Evolutionary conservation across 2,329 filamentous ascomycete species (phyloP).

Genomic region (Neofusicoccum sp.): DNA sequence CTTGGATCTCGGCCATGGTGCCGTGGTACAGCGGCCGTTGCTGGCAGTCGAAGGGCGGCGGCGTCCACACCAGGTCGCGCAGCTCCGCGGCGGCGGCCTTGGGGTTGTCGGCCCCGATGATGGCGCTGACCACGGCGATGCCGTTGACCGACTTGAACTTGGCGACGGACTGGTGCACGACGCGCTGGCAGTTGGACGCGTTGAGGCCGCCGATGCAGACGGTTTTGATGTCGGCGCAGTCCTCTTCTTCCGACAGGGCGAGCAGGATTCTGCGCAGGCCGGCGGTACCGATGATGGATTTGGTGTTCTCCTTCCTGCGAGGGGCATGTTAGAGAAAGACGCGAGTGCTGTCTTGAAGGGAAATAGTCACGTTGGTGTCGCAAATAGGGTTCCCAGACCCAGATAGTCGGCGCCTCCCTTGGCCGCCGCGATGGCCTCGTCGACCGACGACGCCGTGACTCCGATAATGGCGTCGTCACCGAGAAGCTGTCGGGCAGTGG

Average conservation of each 20-base stretch:
- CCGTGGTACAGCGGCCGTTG: slow-evolving; percentile 2
- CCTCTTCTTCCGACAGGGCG: slow-evolving; percentile 55
- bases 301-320: slow-evolving; percentile 80
- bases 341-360: background rate
- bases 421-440: slow-evolving; percentile 74
- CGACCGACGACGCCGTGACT: slow-evolving; percentile 75
- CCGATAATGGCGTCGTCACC: slow-evolving; percentile 82
- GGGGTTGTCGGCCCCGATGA: slow-evolving; percentile 73
- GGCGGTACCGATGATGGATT: slow-evolving; percentile 73
- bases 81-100: slow-evolving; percentile 64
- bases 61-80: slow-evolving; percentile 53
- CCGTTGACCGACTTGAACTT: slow-evolving; percentile 69
- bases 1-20: slow-evolving; percentile 24
- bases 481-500: slow-evolving; percentile 70
- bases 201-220: slow-evolving; percentile 93
- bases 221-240: slow-evolving; percentile 40
- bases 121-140: slow-evolving; percentile 86
- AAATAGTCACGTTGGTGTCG: slow-evolving; percentile 68
- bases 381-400: slow-evolving; percentile 86
- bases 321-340: background rate
- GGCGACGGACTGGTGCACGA: slow-evolving; percentile 70
- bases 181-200: slow-evolving; percentile 69
- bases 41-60: slow-evolving; percentile 26
- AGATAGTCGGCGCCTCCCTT: slow-evolving; percentile 83
- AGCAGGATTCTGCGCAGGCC: slow-evolving; percentile 69